These are phyloP conservation scores for Pythium myriotylum DNA, from an alignment of 352 stramenopile genomes.

Conservation along the genomic window DNA sequence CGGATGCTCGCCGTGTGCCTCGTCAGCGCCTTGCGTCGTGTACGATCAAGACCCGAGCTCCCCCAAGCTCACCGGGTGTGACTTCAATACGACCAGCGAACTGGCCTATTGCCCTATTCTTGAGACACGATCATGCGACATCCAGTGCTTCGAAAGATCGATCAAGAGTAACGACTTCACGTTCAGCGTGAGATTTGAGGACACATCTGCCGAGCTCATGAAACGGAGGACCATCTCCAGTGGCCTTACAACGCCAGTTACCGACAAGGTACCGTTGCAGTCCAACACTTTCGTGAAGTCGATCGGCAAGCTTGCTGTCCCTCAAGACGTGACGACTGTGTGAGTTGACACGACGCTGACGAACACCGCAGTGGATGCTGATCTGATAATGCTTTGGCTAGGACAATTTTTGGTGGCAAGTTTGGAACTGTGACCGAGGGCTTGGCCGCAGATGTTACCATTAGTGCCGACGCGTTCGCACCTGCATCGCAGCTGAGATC, in stretches of 20 bases:
- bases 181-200: conserved; percentile 6
- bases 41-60: neutral
- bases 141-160: conserved; percentile 7
- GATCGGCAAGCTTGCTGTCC: neutral
- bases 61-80: conserved; percentile 1
- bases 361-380: too few species aligned
- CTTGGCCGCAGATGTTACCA: conserved; percentile 5
- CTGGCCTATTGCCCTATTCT: neutral
- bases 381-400: neutral
- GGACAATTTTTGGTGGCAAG: conserved; percentile 12
- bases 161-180: neutral
- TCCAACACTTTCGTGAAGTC: conserved; percentile 10
- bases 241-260: neutral
- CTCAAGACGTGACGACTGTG: conserved; percentile 2
- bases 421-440: neutral
- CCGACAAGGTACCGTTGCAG: conserved; percentile 4
- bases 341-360: neutral
- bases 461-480: neutral
- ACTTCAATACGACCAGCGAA: neutral
- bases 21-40: neutral
- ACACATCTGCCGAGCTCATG: neutral
- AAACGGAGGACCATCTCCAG: neutral
- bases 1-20: neutral
- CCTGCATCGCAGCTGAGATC: neutral
- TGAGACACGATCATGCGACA: neutral